phyloP scores from a whole-genome alignment of 306 rosid genomes.

The Hippophae tibetana region DNA sequence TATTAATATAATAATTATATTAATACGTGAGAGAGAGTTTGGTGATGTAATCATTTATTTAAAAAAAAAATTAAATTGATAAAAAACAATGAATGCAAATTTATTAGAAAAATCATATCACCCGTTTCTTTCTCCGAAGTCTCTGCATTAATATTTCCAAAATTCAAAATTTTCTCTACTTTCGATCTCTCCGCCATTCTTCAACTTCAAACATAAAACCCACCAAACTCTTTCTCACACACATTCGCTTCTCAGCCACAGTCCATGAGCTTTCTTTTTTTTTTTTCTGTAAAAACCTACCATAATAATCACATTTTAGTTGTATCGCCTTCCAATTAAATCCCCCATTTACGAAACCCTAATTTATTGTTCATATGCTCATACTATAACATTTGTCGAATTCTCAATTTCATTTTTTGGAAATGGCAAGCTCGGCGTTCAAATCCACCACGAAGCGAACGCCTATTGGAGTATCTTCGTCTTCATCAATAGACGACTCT shows the following conservation, averaged over 20 bases:
- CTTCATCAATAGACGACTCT: conserved; percentile 37
- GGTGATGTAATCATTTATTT: too few species aligned
- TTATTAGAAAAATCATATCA: not conserved
- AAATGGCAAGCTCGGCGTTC: conserved; percentile 92
- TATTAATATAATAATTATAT: too few species aligned
- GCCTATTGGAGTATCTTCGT: conserved; percentile 40
- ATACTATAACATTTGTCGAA: not conserved
- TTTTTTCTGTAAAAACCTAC: not conserved
- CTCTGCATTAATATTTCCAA: not conserved
- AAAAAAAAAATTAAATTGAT: too few species aligned
- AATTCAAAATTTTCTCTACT: conserved; percentile 25
- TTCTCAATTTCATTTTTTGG: not conserved
- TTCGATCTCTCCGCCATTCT: conserved; percentile 52
- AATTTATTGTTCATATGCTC: not conserved
- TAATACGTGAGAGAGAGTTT: too few species aligned
- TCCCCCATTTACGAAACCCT: conserved; percentile 14
- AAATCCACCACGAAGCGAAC: conserved; percentile 80
- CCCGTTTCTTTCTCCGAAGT: not conserved
- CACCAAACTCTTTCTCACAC: conserved; percentile 1
- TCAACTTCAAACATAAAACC: conserved; percentile 4
- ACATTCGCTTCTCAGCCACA: conserved; percentile 1
- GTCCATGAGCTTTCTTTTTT: not conserved
- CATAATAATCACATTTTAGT: not conserved
- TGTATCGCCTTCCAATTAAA: not conserved
- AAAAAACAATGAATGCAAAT: too few species aligned